A percentile compares a stretch with the other conserved stretches of the same genome.
phyloP scores from a whole-genome alignment of 2,329 filamentous ascomycete species.

The Colletotrichum agaves region DNA sequence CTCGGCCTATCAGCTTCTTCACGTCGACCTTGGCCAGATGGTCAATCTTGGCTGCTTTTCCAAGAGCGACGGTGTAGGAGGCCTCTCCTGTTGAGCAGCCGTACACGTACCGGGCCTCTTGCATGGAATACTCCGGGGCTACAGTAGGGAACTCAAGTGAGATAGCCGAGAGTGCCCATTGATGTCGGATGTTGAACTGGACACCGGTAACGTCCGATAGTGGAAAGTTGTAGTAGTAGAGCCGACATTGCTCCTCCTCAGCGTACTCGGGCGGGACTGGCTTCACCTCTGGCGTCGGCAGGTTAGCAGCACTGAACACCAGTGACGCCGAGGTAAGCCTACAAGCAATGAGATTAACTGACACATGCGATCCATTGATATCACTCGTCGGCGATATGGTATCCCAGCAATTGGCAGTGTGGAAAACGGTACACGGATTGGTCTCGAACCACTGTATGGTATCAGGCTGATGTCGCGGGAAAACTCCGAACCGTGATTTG shows the following conservation, averaged over 20 bases:
- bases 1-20: conserved; percentile 61
- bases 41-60: conserved; percentile 74
- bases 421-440: conserved; percentile 75
- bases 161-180: conserved; percentile 73
- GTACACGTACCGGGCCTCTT: conserved; percentile 69
- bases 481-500: conserved; percentile 73
- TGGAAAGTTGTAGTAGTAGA: conserved; percentile 76
- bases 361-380: conserved; percentile 37
- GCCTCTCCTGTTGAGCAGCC: conserved; percentile 71
- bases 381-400: conserved; percentile 41
- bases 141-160: conserved; percentile 76
- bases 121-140: conserved; percentile 66
- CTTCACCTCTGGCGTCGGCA: conserved; percentile 59
- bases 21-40: conserved; percentile 71
- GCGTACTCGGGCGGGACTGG: conserved; percentile 48
- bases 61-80: conserved; percentile 69
- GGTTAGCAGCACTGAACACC: conserved; percentile 72
- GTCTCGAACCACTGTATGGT: conserved; percentile 75
- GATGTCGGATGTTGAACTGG: conserved; percentile 60
- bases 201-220: conserved; percentile 44
- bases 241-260: conserved; percentile 73
- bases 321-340: conserved; percentile 73
- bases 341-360: conserved; percentile 73
- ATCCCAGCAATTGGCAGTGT: conserved; percentile 79
- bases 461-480: conserved; percentile 69